These are phyloP conservation scores for Leccinum imitatum DNA, from an alignment of 768 basidiomycete genomes.

Conservation along the genomic window DNA sequence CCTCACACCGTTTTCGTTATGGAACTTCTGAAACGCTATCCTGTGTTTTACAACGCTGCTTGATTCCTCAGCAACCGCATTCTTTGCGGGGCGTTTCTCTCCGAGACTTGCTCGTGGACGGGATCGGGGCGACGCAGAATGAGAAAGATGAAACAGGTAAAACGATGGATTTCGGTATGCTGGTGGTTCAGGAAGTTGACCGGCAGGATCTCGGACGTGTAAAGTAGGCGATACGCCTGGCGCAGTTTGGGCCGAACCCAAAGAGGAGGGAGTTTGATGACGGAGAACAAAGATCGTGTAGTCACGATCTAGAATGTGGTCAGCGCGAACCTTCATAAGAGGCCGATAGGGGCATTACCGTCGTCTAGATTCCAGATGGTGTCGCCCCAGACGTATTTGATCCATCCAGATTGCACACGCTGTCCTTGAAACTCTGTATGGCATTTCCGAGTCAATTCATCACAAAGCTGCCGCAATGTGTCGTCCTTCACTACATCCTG, in stretches of 20 bases:
- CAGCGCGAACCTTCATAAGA: not conserved
- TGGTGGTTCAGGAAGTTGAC: slow-evolving; percentile 57
- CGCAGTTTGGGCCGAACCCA: slow-evolving; percentile 19
- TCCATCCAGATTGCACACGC: slow-evolving; percentile 73
- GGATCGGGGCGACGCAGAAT: slow-evolving; percentile 30
- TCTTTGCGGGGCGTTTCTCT: slow-evolving; percentile 38
- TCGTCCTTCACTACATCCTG: slow-evolving; percentile 61
- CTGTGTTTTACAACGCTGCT: slow-evolving; percentile 60
- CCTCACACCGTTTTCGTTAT: slow-evolving; percentile 88
- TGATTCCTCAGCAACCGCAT: slow-evolving; percentile 34
- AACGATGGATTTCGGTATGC: slow-evolving; percentile 71
- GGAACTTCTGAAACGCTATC: slow-evolving; percentile 82
- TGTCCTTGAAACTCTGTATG: slow-evolving; percentile 56
- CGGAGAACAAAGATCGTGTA: slow-evolving; percentile 86
- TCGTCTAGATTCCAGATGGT: slow-evolving; percentile 88
- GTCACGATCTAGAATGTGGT: slow-evolving; percentile 61
- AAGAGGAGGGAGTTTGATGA: slow-evolving; percentile 40
- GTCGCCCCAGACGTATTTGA: slow-evolving; percentile 84
- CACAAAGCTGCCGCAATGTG: slow-evolving; percentile 58
- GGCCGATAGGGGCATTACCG: slow-evolving; percentile 44
- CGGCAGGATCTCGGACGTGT: slow-evolving; percentile 60
- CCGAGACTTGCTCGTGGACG: slow-evolving; percentile 39
- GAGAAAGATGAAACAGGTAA: slow-evolving; percentile 52
- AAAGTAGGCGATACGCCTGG: slow-evolving; percentile 39
- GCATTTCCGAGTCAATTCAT: slow-evolving; percentile 70